phyloP scores from a whole-genome alignment of 768 basidiomycete genomes.

The Collybiopsis confluens region DNA sequence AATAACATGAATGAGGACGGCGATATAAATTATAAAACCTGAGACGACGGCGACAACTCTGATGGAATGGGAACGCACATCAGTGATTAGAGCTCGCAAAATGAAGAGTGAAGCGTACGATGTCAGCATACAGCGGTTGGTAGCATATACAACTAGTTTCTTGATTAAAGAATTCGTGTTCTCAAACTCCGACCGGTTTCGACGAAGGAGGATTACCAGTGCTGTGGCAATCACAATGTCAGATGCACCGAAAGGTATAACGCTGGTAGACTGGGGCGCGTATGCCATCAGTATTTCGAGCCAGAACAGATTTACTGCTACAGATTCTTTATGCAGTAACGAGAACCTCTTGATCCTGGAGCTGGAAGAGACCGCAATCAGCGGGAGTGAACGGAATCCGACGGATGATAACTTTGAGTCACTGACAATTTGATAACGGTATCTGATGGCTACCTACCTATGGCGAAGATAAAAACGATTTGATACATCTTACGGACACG shows the following conservation, averaged over 20 bases:
- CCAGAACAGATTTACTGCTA: conserved; percentile 8
- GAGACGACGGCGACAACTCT: conserved; percentile 37
- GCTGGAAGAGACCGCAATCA: conserved; percentile 17
- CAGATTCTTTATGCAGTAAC: conserved; percentile 30
- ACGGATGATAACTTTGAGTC: not conserved
- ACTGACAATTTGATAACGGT: conserved; percentile 34
- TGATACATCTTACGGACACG: conserved; percentile 10
- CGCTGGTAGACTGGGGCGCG: conserved; percentile 24
- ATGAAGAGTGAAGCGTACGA: conserved; percentile 35
- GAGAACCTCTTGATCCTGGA: conserved; percentile 34
- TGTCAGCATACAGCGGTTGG: conserved; percentile 50
- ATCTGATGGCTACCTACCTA: conserved; percentile 41
- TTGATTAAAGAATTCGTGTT: conserved; percentile 41
- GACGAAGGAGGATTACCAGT: conserved; percentile 37
- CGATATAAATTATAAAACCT: conserved; percentile 30
- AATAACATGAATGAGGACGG: too few species aligned
- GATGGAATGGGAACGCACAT: not conserved
- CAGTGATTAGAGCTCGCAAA: too few species aligned
- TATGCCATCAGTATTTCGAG: not conserved
- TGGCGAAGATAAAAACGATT: conserved; percentile 30
- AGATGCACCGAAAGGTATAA: conserved; percentile 43
- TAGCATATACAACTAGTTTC: conserved; percentile 41
- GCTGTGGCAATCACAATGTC: conserved; percentile 41
- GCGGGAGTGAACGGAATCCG: not conserved
- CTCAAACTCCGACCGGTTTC: conserved; percentile 29